Base-by-base conservation (phyloP, 768 basidiomycete species). In the Ephemerocybe angulata region DNA sequence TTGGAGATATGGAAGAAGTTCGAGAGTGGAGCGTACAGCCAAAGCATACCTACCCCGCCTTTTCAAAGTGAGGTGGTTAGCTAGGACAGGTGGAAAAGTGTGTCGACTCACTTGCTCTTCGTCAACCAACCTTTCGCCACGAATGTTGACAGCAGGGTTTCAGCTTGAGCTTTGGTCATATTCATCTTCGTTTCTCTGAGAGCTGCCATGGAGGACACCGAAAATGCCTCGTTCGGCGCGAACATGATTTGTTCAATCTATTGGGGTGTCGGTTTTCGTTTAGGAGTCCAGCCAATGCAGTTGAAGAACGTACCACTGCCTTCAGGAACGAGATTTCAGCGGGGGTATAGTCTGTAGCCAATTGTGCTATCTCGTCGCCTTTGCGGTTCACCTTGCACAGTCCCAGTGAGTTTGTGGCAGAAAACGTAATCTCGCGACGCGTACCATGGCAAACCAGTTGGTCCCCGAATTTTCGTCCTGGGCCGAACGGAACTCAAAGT, bases 191-290 rank as follows among this genome's bases (percentile, higher is more conserved):
- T 80, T 68, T 90, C 87, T 43, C 90, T 83, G 38, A 92, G 72
- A 0, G 90, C 91, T 2, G 83, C 85, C 24, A 90, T 70, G 4
- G 90, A 90, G 0, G 88, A 87, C 11, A 92, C 78, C 17, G 86
- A 92, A 66, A 78, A 96, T 0, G 87, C 73, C 63, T 87, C 83
- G 38, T 78, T 77, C 5, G 89, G 84, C 6, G 92, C 89, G 17
- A 86, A 76, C 81, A 94, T 87, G 61, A 96, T 93, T 70, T 88
- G 87, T 63, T 93, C 89, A 37, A 95, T 79, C 93, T 95, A 61
- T 4, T 22, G 21, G n/a, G 19, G n/a, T 29, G 52, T 30, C 3
- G 12, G n/a, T 29, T 27, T 37, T 54, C 44, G 22, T 17, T 27
- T 21, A 35, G 49, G 41, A 4, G 27, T 7, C 24, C 12, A 22